Evolutionary conservation across 768 basidiomycete species (phyloP).

Genomic region (Filobasidium floriforme): DNA sequence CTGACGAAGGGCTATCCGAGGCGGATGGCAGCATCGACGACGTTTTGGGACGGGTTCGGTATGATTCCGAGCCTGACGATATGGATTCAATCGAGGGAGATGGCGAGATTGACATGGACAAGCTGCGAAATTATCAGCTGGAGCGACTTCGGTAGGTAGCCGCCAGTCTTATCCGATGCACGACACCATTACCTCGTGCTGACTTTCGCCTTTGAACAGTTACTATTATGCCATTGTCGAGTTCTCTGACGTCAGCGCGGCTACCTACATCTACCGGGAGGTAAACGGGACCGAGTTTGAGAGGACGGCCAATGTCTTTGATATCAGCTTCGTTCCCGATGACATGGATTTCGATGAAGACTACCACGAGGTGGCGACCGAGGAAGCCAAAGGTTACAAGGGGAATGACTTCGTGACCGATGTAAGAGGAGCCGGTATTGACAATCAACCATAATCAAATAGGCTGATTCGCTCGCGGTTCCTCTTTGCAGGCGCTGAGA

Average conservation of each 20-base stretch:
- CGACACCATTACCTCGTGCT: background rate
- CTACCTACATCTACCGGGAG: conserved; percentile 71
- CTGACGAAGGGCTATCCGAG: conserved; percentile 63
- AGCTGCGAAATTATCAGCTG: conserved; percentile 80
- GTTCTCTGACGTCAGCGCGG: conserved; percentile 70
- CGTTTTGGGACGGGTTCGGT: conserved; percentile 4
- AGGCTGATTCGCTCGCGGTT: background rate
- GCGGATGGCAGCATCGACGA: conserved; percentile 59
- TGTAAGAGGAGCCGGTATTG: conserved; percentile 50
- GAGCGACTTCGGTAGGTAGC: conserved; percentile 72
- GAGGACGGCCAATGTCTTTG: conserved; percentile 89
- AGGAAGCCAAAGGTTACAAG: conserved; percentile 59
- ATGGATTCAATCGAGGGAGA: conserved; percentile 28
- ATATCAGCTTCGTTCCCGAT: conserved; percentile 87
- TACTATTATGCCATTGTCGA: conserved; percentile 94
- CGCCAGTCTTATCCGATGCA: background rate
- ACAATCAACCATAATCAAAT: background rate
- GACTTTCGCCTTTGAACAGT: conserved; percentile 47
- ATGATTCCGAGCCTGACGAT: conserved; percentile 26
- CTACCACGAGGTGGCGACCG: conserved; percentile 72
- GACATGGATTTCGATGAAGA: conserved; percentile 77
- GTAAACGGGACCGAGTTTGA: conserved; percentile 93
- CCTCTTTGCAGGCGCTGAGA: conserved; percentile 64
- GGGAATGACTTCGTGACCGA: conserved; percentile 86
- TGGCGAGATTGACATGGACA: conserved; percentile 73